Evolutionary conservation across 2,329 filamentous ascomycete genomes (phyloP), one percentile per base, ranked within the genome.

Genomic region (Colletotrichum chrysophilum): DNA sequence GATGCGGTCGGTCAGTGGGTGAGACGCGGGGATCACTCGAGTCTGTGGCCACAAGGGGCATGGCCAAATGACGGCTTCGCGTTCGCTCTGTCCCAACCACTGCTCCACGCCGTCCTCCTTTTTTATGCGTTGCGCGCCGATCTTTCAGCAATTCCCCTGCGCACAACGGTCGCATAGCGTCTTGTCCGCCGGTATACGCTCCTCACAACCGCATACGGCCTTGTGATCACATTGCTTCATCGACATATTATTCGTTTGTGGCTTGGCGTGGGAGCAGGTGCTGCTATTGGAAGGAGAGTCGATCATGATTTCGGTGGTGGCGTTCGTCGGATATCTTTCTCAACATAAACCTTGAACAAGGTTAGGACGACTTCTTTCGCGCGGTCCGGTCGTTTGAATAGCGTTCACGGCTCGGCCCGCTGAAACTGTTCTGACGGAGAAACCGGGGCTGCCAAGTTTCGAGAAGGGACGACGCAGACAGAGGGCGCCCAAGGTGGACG

Each of bases 181-280:
- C 30, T 79, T 75, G 58, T 70, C 76, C 48, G 76, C 75, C 14
- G 77, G 70, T 65, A 78, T 75, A 18, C 74, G 70, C 55, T 71
- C 67, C 36, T 70, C 52, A 66, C 78, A 79, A 14, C 70, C 71
- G 66, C 78, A 78, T 34, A 75, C 73, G 36, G 62, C 58, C 18
- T 77, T 58, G 73, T 79, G 78, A 56, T 79, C 78, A 52, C 78
- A 79, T 24, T 71, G 70, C 61, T 79, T 79, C 43, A 77, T 60
- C 64, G 78, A 70, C 77, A 79, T 79, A 13, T 32, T 34, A 61
- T 66, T 56, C 43, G 66, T 62, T 48, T 62, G 26, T 24, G 71
- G 74, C 56, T 66, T 21, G 66, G 34, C 30, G 34, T 62, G 52
- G 56, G 71, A 56, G 30, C 48, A 36, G 38, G 66, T 28, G 26